Conservation (phyloP, 2,329 filamentous ascomycete species). For the Cadophora gregata region DNA sequence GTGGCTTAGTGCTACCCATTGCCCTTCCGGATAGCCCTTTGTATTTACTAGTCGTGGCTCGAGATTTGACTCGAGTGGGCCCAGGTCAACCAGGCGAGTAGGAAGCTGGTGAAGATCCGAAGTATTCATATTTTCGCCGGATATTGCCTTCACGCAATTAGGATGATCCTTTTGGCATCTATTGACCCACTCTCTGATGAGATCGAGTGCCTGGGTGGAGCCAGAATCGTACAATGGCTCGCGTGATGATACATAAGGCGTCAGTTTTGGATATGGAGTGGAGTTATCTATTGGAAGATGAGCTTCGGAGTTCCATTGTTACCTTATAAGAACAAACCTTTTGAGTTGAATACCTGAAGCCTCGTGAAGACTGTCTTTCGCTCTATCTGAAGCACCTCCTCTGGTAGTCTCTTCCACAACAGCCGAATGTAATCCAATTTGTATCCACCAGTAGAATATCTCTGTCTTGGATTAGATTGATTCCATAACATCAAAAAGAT, state of each 20-base stretch:
- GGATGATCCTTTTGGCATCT: neutral
- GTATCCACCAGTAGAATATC: neutral
- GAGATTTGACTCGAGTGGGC: neutral
- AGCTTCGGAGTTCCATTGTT: neutral
- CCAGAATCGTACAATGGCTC: conserved; percentile 1
- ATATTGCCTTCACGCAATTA: neutral
- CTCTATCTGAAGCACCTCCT: neutral
- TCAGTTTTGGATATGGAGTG: neutral
- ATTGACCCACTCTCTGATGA: conserved; percentile 1
- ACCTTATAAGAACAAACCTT: neutral
- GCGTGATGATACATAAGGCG: conserved; percentile 5
- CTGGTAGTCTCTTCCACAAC: neutral
- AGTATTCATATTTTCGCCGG: neutral
- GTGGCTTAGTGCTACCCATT: conserved; percentile 18
- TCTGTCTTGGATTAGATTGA: neutral
- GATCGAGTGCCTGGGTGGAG: neutral
- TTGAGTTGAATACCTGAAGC: neutral
- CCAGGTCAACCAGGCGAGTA: conserved; percentile 6
- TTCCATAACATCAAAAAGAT: conserved; percentile 8
- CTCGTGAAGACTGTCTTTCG: conserved; percentile 10
- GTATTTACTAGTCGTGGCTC: neutral
- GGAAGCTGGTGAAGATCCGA: conserved; percentile 5
- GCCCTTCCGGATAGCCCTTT: neutral
- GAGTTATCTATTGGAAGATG: neutral
- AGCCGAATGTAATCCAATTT: neutral